Base-by-base conservation (phyloP, 805 yeast species). In the Cephaloascus fragrans region DNA sequence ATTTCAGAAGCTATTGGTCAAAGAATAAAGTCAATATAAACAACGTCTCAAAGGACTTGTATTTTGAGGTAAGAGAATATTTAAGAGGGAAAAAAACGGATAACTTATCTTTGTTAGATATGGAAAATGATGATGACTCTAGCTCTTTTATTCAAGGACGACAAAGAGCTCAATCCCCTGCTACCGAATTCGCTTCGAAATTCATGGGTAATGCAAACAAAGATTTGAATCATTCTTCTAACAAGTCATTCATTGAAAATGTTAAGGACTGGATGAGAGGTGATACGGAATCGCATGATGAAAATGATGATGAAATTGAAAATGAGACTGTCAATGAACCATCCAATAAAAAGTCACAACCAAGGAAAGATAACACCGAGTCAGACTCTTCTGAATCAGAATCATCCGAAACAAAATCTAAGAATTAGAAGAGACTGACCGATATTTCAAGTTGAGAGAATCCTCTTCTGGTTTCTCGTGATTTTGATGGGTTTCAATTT, bases 1-100 rank as follows among this genome's bases (percentile, higher is more conserved):
- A 87, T 45, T 90, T 93, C 64, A 71, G 96, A 48, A 75, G 83
- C 18, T 85, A 86, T 50, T 84, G 93, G 82, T 78, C 78, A 56
- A 80, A 77, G 55, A 81, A 86, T 50, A 84, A 78, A 50, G 71
- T 67, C 42, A 76, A 72, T 52, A 59, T 79, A 47, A 81, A 82
- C 57, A 77, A 75, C 46, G 83, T 83, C 4, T 83, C 95, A 2
- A 77, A 75, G 51, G 96, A 88, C 57, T 62, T 88, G 38, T 88
- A 88, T 57, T 79, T 83, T 45, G 95, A 89, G 56, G 82, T 89
- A 19, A 68, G 93, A 45, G 90, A 85, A 55, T 78, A 79, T 45
- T 56, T 85, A 50, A 61, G 80, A 44, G 69, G 71, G 26, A 69
- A 68, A 43, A 68, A 60, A 49, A 36, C 33, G 44, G 41, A 3